Evolutionary conservation across 495 filamentous ascomycete genomes (phyloP), one percentile per base, ranked within the genome.

Genomic region (Penicillium soppii): DNA sequence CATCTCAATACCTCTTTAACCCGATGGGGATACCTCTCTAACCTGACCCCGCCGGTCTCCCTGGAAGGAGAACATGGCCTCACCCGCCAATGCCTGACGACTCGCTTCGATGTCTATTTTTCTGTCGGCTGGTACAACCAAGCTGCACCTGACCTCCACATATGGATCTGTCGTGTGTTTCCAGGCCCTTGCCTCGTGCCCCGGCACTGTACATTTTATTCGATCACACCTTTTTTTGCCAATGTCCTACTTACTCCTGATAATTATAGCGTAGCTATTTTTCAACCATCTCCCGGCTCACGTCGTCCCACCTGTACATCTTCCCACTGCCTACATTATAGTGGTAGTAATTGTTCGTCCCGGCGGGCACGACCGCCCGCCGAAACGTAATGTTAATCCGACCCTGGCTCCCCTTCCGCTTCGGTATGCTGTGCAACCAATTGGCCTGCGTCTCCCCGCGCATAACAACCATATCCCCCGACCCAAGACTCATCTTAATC

Each of bases 321-420:
- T 60, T 70, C 8, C 87, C 85, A 39, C 62, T 70, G 0, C 88
- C 87, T 55, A 91, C 84, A 70, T 91, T 91, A 73, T 91, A 90
- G 50, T 69, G 62, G 63, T 86, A 85, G 61, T 86, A 87, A 65
- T 90, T 90, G 58, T 88, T 80, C 20, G 84, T 91, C 7, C 85
- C 84, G 26, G 69, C 84, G 43, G 74, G 81, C 17, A 83, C 70
- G 55, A 86, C 67, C 17, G 82, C 86, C 56, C 78, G 74, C 36
- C 86, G 70, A 59, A 90, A 87, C 3, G 88, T 91, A 54, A 90
- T 88, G 57, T 90, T 90, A 29, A 90, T 88, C 41, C 87, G 69
- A 10, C 85, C 88, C 19, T 64, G 71, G 38, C 69, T 73, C 26
- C 81, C 82, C 33, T 80, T 75, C 20, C 85, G 70, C 71, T 91